Evolutionary conservation across 2,329 filamentous ascomycete genomes (phyloP).

Genomic region (Trichoderma koningii): DNA sequence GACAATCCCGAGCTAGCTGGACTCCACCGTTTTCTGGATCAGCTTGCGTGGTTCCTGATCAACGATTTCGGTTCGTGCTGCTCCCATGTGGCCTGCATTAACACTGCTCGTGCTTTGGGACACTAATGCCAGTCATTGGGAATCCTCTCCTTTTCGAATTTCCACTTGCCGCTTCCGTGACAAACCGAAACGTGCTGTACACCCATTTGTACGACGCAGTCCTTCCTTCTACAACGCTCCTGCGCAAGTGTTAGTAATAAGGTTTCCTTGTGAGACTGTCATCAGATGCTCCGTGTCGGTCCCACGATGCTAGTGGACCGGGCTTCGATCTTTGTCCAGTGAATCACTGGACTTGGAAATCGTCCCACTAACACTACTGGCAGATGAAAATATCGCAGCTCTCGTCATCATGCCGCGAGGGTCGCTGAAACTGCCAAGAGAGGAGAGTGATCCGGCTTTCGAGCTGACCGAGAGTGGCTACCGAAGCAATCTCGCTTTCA

Average conservation of each 20-base stretch:
- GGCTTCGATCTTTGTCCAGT: background rate
- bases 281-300: conserved; percentile 21
- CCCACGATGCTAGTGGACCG: conserved; percentile 22
- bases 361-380: background rate
- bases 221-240: background rate
- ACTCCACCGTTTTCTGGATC: conserved; percentile 9
- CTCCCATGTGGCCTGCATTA: background rate
- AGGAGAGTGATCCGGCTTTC: conserved; percentile 4
- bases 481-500: conserved; percentile 11
- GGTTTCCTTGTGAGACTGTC: conserved; percentile 16
- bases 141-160: background rate
- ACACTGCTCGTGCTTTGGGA: too few species aligned
- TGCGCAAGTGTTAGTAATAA: conserved; percentile 1
- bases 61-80: background rate
- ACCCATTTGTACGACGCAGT: background rate
- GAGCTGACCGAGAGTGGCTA: background rate
- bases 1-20: conserved; percentile 3
- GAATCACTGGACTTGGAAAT: background rate
- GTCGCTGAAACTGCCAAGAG: conserved; percentile 13
- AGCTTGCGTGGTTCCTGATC: background rate
- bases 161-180: background rate
- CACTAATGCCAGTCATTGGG: too few species aligned
- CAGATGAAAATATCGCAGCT: background rate
- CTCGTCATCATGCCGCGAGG: conserved; percentile 7
- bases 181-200: background rate